These are phyloP conservation scores for Talaromyces rugulosus DNA, from an alignment of 2,329 filamentous ascomycete species.

Conservation along the genomic window DNA sequence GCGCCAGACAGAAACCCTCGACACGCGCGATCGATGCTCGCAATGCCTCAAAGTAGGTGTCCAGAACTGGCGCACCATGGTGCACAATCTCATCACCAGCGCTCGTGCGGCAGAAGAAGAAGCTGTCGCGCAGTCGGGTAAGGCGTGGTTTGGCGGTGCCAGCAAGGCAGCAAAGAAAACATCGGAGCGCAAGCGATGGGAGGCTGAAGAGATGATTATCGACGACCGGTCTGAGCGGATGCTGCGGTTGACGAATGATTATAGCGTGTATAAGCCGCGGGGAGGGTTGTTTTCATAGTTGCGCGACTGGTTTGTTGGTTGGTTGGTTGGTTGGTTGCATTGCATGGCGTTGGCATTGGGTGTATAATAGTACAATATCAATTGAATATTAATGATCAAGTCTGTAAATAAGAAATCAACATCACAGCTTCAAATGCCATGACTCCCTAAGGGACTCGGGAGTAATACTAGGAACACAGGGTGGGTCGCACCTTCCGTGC, in stretches of 20 bases:
- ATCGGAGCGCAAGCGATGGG: constrained; percentile 32
- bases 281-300: constrained; percentile 5
- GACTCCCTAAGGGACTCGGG: no score
- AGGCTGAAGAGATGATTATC: constrained; percentile 37
- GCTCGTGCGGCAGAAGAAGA: constrained; percentile 34
- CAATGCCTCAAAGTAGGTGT: constrained; percentile 74
- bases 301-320: not conserved
- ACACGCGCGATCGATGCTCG: constrained; percentile 58
- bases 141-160: constrained; percentile 29
- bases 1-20: constrained; percentile 10
- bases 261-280: constrained; percentile 16
- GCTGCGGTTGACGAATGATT: constrained; percentile 27
- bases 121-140: constrained; percentile 27
- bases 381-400: not conserved
- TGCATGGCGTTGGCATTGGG: not conserved
- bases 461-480: not conserved
- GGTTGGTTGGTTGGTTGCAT: not conserved
- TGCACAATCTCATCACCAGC: constrained; percentile 55
- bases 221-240: constrained; percentile 30
- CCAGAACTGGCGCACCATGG: constrained; percentile 80
- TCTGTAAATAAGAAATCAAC: not conserved
- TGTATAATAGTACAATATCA: not conserved
- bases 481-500: not conserved
- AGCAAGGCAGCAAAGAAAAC: constrained; percentile 25
- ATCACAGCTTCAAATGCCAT: not conserved